Evolutionary conservation across 192 early-diverging fungal species (phyloP), one percentile per base, ranked within the genome.

Genomic region (Rhizophagus prolifer): DNA sequence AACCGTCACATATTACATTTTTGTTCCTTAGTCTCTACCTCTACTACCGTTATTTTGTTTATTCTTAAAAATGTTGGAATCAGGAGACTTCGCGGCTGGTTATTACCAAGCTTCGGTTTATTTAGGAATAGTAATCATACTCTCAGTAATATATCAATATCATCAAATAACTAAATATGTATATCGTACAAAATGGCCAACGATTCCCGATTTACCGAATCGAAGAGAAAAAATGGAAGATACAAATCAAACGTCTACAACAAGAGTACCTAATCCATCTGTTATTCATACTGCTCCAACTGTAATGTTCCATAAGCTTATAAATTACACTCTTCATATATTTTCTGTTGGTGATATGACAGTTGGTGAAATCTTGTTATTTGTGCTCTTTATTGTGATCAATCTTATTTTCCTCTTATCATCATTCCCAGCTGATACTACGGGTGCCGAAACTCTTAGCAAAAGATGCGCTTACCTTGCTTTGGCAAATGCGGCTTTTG

Each of bases 401-500:
- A 72, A 72, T 31, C 8, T 72, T 19, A 50, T 58, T 58, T 72
- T 36, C 25, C 38, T 72, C 0, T 25, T 58, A 26, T 21, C 44
- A 30, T 50, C 28, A 58, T 72, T 72, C 47, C 3, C n/a, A 3
- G 13, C 61, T 62, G 65, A 34, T 36, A 3, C n/a, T 10, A 14
- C 31, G 2, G 21, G 30, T 9, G 14, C 36, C 6, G 21, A 30
- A 31, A n/a, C 7, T 9, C 8, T 38, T 1, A 67, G 31, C 21
- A 67, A 36, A 36, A 30, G 65, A 38, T 30, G 21, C 3, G 65
- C 65, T 3, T 67, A 67, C 9, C 19, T 67, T 36, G 65, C 31
- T 19, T 19, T 80, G 26, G 81, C 79, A 25, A 86, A 86, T 30
- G 80, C 79, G 61, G 72, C 78, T 3, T 81, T 86, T 47, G 79